These are phyloP conservation scores for Russula emetica DNA, from an alignment of 768 basidiomycete species.

Conservation along the genomic window DNA sequence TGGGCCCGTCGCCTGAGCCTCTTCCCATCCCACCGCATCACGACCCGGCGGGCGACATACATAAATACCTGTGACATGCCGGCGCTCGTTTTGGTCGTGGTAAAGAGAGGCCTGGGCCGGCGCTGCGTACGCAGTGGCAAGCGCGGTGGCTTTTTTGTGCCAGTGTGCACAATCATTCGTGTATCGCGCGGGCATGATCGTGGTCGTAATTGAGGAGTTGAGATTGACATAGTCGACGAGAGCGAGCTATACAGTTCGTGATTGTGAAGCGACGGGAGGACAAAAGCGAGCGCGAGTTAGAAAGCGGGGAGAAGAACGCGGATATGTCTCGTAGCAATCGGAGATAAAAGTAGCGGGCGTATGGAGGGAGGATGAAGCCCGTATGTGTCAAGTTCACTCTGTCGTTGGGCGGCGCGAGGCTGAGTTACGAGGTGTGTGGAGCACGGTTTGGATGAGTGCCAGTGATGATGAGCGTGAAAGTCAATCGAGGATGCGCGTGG, in stretches of 20 bases:
- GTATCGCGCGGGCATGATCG: slow-evolving; percentile 31
- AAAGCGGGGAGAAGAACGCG: slow-evolving; percentile 36
- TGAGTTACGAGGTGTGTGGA: slow-evolving; percentile 44
- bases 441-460: slow-evolving; percentile 40
- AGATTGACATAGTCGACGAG: slow-evolving; percentile 25
- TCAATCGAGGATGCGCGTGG: slow-evolving; percentile 34
- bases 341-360: slow-evolving; percentile 72
- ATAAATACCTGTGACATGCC: slow-evolving; percentile 69
- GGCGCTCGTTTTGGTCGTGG: slow-evolving; percentile 73
- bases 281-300: slow-evolving; percentile 32
- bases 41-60: slow-evolving; percentile 63
- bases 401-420: slow-evolving; percentile 37
- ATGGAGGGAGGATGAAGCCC: slow-evolving; percentile 57
- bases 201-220: slow-evolving; percentile 26
- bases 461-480: slow-evolving; percentile 33
- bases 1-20: slow-evolving; percentile 42
- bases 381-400: slow-evolving; percentile 58
- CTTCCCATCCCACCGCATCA: slow-evolving; percentile 61
- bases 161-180: slow-evolving; percentile 13
- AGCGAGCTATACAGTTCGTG: slow-evolving; percentile 20
- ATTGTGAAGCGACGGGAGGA: slow-evolving; percentile 28
- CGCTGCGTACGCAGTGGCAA: too few species aligned
- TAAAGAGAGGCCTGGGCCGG: slow-evolving; percentile 64
- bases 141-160: slow-evolving; percentile 27
- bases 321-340: slow-evolving; percentile 47